Base-by-base conservation (phyloP, 1,284 basidiomycete genomes). In the Rhizoctonia solani region DNA sequence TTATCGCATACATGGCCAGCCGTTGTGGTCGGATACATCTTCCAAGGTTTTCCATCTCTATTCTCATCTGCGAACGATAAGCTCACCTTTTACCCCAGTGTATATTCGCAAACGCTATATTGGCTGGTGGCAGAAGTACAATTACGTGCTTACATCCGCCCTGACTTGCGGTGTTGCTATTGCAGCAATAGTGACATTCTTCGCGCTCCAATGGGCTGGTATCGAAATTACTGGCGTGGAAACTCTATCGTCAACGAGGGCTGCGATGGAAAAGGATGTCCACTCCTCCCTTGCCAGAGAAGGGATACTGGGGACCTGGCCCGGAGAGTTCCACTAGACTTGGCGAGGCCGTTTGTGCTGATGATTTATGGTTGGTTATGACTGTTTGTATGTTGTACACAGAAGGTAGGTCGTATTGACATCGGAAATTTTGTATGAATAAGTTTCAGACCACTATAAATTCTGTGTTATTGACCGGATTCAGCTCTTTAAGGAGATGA, bases 1-100 rank as follows among this genome's bases (percentile, higher is more conserved):
- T 39, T 42, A 13, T 56, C 54, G n/a, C 54, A 42, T 19, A 42
- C 72, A 23, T 75, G 73, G 74, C 74, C 74, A 3, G 73, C 71
- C 1, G 71, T 85, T 47, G 71, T 80, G 5, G 75, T 81, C n/a
- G 82, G 80, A 0, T 84, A 81, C 69, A 49, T 49, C n/a, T 61
- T 49, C 58, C 27, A 59, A n/a, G n/a, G 32, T 11, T 34, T 11
- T 11, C 32, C 32, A 4, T 11, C 32, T 34, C 32, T 34, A 4
- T 34, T 34, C 32, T 11, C 32, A 34, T 11, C 11, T 11, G 4
- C 32, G 32, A 4, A 11, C 4, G 32, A 4, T 34, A 34, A 11
- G n/a, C n/a, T n/a, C 11, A 34, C 32, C 32, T 4, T 34, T 11
- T 34, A 11, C 32, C 32, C 32, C 32, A 30, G 71, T 73, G 6